Conservation (phyloP, 768 basidiomycete species). For the Xerocomellus amylosporus region DNA sequence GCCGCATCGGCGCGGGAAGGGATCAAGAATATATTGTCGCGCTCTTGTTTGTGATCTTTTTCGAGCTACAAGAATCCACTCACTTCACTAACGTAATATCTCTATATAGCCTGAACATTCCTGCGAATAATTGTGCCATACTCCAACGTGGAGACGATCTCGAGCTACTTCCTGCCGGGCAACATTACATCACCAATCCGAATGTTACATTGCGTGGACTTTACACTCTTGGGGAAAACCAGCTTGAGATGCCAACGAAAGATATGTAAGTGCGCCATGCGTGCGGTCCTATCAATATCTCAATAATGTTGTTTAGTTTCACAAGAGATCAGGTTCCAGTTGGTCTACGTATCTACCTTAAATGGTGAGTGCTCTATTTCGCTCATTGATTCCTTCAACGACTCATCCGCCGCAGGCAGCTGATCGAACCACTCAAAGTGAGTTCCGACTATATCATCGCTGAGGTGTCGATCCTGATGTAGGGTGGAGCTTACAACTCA, state of each 20-base stretch:
- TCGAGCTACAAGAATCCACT: neutral
- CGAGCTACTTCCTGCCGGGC: slow-evolving; percentile 74
- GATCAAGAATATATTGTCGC: slow-evolving; percentile 74
- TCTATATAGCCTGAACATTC: slow-evolving; percentile 68
- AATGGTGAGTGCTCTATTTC: slow-evolving; percentile 49
- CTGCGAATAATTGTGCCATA: slow-evolving; percentile 84
- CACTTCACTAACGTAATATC: neutral
- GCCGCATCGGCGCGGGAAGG: slow-evolving; percentile 41
- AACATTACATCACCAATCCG: slow-evolving; percentile 82
- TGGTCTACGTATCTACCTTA: slow-evolving; percentile 77
- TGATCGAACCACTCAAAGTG: slow-evolving; percentile 50
- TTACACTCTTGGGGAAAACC: slow-evolving; percentile 80
- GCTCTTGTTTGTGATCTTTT: slow-evolving; percentile 52
- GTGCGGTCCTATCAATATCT: neutral
- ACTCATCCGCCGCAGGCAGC: slow-evolving; percentile 36
- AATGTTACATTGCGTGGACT: slow-evolving; percentile 78
- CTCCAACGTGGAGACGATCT: slow-evolving; percentile 80
- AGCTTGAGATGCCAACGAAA: slow-evolving; percentile 84
- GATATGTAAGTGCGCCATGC: slow-evolving; percentile 56
- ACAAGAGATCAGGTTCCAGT: slow-evolving; percentile 88
- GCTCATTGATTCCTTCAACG: neutral
- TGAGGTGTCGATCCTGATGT: slow-evolving; percentile 39
- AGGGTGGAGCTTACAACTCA: slow-evolving; percentile 67
- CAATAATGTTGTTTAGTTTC: slow-evolving; percentile 44
- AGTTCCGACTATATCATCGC: neutral